Evolutionary conservation across 345 rosid species (phyloP).

Genomic region (Capsella bursapastoris): DNA sequence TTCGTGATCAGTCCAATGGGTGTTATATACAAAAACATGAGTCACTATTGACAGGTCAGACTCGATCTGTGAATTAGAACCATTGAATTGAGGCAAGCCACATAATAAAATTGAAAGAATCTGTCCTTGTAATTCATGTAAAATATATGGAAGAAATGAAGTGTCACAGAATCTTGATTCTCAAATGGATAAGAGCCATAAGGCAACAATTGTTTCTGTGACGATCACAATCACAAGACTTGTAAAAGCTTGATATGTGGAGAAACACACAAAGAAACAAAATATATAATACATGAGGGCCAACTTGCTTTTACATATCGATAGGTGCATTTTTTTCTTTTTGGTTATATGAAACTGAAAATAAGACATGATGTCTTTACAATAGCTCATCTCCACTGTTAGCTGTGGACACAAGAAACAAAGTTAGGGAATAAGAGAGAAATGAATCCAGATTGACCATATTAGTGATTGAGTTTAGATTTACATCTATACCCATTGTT

Average conservation of each 20-base stretch:
- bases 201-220: conserved; percentile 14
- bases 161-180: conserved; percentile 23
- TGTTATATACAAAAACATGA: background rate
- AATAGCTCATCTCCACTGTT: too few species aligned
- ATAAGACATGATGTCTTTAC: too few species aligned
- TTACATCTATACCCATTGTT: too few species aligned
- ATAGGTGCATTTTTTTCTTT: too few species aligned
- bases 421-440: too few species aligned
- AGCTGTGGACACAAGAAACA: too few species aligned
- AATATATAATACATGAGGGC: too few species aligned
- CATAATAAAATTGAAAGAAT: background rate
- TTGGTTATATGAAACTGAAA: too few species aligned
- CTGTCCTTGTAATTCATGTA: background rate
- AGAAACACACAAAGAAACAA: conserved; percentile 4
- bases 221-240: conserved; percentile 4
- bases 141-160: background rate
- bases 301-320: too few species aligned
- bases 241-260: background rate
- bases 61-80: background rate
- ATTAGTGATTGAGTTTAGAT: too few species aligned
- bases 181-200: conserved; percentile 26
- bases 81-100: conserved; percentile 10
- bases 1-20: background rate
- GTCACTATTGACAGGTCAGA: conserved; percentile 15
- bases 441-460: too few species aligned